These are phyloP conservation scores for Castanospermum australe DNA, from an alignment of 306 rosid genomes.

Conservation along the genomic window DNA sequence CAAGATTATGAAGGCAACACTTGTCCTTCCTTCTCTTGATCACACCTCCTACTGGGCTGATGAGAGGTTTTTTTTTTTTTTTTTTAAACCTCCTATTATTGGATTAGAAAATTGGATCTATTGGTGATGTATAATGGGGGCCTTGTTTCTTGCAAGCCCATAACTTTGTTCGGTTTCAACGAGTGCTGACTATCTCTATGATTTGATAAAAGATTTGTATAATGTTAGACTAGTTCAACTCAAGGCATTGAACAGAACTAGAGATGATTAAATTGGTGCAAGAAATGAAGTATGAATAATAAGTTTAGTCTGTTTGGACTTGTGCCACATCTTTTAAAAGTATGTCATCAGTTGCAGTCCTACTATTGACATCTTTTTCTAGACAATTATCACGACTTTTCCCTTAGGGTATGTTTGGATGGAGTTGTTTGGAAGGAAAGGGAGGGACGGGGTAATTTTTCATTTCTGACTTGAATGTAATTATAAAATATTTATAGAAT, in stretches of 20 bases:
- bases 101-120: conserved; percentile 15
- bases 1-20: conserved; percentile 84
- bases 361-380: background rate
- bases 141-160: conserved; percentile 19
- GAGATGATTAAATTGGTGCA: conserved; percentile 9
- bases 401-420: too few species aligned
- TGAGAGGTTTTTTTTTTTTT: conserved; percentile 65
- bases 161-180: conserved; percentile 13
- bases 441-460: too few species aligned
- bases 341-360: background rate
- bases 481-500: too few species aligned
- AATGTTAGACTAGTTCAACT: conserved; percentile 8
- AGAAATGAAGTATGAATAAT: background rate
- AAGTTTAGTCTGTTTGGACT: conserved; percentile 6
- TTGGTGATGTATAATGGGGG: background rate
- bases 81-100: background rate
- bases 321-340: background rate
- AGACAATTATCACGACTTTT: background rate
- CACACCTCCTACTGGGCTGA: conserved; percentile 98
- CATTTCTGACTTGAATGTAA: too few species aligned
- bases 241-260: conserved; percentile 10
- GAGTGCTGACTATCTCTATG: background rate
- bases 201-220: background rate
- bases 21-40: conserved; percentile 97
- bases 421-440: too few species aligned